Percentiles rank a stretch among this genome's conserved stretches.
phyloP scores from a whole-genome alignment of 2,329 filamentous ascomycete species.

The Neoarthrinium moseri region DNA sequence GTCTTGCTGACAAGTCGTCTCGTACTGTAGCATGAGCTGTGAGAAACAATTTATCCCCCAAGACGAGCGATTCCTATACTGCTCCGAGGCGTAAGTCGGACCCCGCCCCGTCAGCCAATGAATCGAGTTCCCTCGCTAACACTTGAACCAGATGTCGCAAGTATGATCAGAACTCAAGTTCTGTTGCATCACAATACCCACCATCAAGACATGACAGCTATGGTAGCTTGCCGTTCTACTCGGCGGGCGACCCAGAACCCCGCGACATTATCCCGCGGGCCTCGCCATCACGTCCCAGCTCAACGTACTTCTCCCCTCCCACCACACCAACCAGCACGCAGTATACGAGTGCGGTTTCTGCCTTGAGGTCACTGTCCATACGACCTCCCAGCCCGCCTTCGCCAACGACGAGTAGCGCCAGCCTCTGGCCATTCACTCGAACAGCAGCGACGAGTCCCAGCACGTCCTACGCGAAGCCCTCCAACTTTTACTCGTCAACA shows the following conservation, averaged over 20 bases:
- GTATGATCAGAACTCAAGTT: constrained; percentile 45
- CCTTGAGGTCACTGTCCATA: constrained; percentile 53
- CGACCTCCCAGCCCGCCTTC: constrained; percentile 56
- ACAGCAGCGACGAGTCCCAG: constrained; percentile 52
- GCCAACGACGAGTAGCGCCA: constrained; percentile 40
- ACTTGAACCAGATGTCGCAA: constrained; percentile 47
- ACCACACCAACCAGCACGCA: constrained; percentile 44
- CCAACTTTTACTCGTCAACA: constrained; percentile 49
- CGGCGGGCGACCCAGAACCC: constrained; percentile 47
- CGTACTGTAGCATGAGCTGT: constrained; percentile 56
- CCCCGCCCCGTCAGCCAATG: constrained; percentile 14
- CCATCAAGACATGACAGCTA: constrained; percentile 29
- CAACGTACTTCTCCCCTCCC: constrained; percentile 55
- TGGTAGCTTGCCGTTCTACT: constrained; percentile 43
- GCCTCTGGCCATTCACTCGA: constrained; percentile 54
- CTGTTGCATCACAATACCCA: constrained; percentile 26
- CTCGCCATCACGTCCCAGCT: constrained; percentile 59
- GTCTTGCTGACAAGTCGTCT: constrained; percentile 23
- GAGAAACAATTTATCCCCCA: constrained; percentile 64
- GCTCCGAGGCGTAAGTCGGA: constrained; percentile 60
- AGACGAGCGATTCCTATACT: constrained; percentile 59
- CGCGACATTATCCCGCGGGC: constrained; percentile 64
- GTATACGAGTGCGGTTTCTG: constrained; percentile 52
- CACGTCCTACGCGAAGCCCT: constrained; percentile 47
- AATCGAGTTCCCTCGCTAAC: constrained; percentile 18